phyloP scores from a whole-genome alignment of 176 grass and related monocot species.

The Hordeum vulgare region MorexV3_pseudomolecules_assembly NC_058519.1:637271785-637272284 shows the following conservation, averaged over 20 bases:
- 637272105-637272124: conserved; percentile 58
- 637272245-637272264: conserved; percentile 21
- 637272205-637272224: background rate
- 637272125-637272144: conserved; percentile 60
- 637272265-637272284: background rate
- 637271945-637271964: conserved; percentile 58
- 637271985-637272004: conserved; percentile 38
- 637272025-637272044: conserved; percentile 87
- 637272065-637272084: conserved; percentile 48
- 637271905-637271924: conserved; percentile 46
- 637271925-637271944: conserved; percentile 46
- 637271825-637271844: background rate
- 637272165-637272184: conserved; percentile 13
- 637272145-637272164: conserved; percentile 74
- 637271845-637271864: conserved; percentile 35
- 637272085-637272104: conserved; percentile 90
- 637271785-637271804: background rate
- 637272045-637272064: conserved; percentile 54
- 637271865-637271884: conserved; percentile 44
- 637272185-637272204: background rate
- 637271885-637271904: conserved; percentile 68
- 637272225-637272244: conserved; percentile 11
- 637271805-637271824: background rate
- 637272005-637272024: conserved; percentile 44
- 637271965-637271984: conserved; percentile 76